Evolutionary conservation across 2,329 filamentous ascomycete species (phyloP).

Genomic region (Bipolaris bicolor): DNA sequence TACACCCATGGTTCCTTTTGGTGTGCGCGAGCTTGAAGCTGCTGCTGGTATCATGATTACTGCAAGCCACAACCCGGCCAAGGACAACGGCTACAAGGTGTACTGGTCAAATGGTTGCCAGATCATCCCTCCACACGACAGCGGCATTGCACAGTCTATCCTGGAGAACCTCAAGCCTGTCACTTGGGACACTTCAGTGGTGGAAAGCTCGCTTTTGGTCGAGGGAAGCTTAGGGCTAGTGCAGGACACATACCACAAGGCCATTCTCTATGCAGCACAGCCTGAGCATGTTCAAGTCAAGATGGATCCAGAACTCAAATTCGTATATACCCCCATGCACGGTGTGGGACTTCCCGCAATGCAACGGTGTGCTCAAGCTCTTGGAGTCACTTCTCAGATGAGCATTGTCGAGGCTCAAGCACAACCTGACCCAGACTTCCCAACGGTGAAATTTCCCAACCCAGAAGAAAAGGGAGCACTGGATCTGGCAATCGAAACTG

Average conservation of each 20-base stretch:
- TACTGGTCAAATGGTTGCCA: slow-evolving; percentile 70
- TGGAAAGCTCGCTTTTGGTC: slow-evolving; percentile 51
- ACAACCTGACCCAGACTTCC: slow-evolving; percentile 67
- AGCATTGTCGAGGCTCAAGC: slow-evolving; percentile 58
- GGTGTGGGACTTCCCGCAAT: slow-evolving; percentile 60
- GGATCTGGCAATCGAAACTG: slow-evolving; percentile 63
- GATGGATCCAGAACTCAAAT: slow-evolving; percentile 44
- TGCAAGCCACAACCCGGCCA: slow-evolving; percentile 68
- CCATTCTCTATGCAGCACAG: slow-evolving; percentile 50
- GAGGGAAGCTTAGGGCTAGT: slow-evolving; percentile 52
- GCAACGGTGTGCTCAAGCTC: slow-evolving; percentile 47
- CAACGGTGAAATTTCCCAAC: slow-evolving; percentile 69
- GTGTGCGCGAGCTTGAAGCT: slow-evolving; percentile 60
- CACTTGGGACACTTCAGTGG: slow-evolving; percentile 54
- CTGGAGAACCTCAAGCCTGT: slow-evolving; percentile 60
- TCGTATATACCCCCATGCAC: slow-evolving; percentile 65
- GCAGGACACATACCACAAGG: slow-evolving; percentile 52
- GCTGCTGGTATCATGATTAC: slow-evolving; percentile 70
- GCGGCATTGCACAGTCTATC: slow-evolving; percentile 64
- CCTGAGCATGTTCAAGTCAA: slow-evolving; percentile 31
- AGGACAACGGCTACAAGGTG: slow-evolving; percentile 72
- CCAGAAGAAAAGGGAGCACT: slow-evolving; percentile 69
- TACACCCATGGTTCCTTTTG: slow-evolving; percentile 68
- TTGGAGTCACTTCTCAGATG: slow-evolving; percentile 55
- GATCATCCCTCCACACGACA: slow-evolving; percentile 68